Base-by-base conservation (phyloP, 768 basidiomycete species). In the Hemileccinum impolitum region DNA sequence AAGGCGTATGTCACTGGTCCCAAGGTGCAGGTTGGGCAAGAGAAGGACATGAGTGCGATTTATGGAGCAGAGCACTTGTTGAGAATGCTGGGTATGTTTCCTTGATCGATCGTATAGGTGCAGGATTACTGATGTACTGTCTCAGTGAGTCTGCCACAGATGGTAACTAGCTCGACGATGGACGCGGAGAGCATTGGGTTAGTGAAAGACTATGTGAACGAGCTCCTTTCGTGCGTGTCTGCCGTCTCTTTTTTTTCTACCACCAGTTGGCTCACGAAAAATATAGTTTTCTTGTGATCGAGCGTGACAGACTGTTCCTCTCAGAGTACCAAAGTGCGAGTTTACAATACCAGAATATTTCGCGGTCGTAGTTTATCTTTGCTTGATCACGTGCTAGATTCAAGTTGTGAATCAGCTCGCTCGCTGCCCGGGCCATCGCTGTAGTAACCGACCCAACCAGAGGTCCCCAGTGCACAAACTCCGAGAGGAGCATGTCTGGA, bases 11-110 rank as follows among this genome's bases (percentile, higher is more conserved):
- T 84, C 53, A 90, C 89, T 7, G 88, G 86, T 1, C 82, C 76
- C 41, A 77, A 82, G 43, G 87, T 90, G 23, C 69, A 77, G 43
- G 73, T 85, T 11, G 78, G 74, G 6, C 74, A 82, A 53, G 90
- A 91, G 62, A 87, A 82, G 65, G 85, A 90, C 59, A 90, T 96
- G 86, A 92, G 90, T 63, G 72, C 80, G 44, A 76, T 97, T 7
- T 98, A 98, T 60, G 96, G 95, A 1, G 94, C 90, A 6, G 95
- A 98, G 62, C 96, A 99, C 69, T 65, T 99, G 4, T 64, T 97
- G 52, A 75, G 95, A 44, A 86, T 98, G 81, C 73, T 98, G 46
- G 95, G 95, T 95, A 53, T 49, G 81, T 75, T n/a, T 31, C 28
- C n/a, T 31, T 32, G 14, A 19, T 21, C 28, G 39, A n/a, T 42